Conservation (phyloP, 1,139 yeast genomes). For the Pichia norvegensis region DNA sequence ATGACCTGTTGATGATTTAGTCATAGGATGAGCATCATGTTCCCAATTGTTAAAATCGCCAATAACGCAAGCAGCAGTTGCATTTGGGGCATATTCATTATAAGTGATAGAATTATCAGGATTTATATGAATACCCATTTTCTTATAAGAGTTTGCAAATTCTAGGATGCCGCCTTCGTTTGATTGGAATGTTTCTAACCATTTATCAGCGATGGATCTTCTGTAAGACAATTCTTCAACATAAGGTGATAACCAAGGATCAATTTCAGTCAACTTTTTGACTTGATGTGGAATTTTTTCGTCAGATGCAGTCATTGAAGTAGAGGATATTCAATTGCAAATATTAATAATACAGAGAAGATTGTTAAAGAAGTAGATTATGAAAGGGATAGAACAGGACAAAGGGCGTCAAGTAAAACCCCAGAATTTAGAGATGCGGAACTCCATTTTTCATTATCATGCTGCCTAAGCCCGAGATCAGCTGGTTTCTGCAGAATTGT, state of each 20-base stretch:
- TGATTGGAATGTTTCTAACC: constrained; percentile 41
- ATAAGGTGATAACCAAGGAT: constrained; percentile 85
- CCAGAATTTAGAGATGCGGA: neutral
- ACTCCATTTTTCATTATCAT: neutral
- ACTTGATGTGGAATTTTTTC: constrained; percentile 27
- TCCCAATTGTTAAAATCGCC: constrained; percentile 93
- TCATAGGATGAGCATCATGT: constrained; percentile 47
- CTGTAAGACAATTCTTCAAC: constrained; percentile 52
- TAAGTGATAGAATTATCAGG: constrained; percentile 50
- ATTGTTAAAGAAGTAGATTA: neutral
- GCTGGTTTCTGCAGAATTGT: neutral
- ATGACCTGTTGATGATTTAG: constrained; percentile 54
- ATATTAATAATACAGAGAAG: neutral
- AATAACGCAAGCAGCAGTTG: constrained; percentile 59
- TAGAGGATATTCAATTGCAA: neutral
- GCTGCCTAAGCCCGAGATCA: too few species aligned
- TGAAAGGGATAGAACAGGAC: neutral
- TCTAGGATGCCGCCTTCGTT: constrained; percentile 34
- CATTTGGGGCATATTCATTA: constrained; percentile 88
- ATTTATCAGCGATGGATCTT: constrained; percentile 47
- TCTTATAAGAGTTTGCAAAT: constrained; percentile 50
- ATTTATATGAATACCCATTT: constrained; percentile 69
- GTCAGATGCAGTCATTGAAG: neutral
- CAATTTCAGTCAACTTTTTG: constrained; percentile 57
- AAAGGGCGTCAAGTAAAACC: neutral